Evolutionary conservation across 352 stramenopile genomes (phyloP).

Genomic region (Blastocystis sp.): DNA sequence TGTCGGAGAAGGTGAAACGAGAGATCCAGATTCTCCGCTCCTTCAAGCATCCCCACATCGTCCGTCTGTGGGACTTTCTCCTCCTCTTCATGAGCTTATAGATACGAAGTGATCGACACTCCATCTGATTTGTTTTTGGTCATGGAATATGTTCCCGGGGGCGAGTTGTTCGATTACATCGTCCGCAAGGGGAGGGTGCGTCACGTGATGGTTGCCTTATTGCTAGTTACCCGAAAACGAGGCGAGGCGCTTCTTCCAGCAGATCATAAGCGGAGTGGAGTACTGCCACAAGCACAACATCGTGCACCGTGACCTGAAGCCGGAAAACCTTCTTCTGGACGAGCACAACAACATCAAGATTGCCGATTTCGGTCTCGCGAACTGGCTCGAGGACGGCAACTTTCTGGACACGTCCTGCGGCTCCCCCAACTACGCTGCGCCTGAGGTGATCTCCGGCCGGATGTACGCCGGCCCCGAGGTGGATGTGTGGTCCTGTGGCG

Average conservation of each 20-base stretch:
- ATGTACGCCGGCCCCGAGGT: slow-evolving; percentile 96
- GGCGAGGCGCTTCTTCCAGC: slow-evolving; percentile 97
- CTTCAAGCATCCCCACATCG: slow-evolving; percentile 98
- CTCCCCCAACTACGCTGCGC: slow-evolving; percentile 97
- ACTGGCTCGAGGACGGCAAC: slow-evolving; percentile 95
- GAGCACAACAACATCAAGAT: slow-evolving; percentile 99
- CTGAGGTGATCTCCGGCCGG: slow-evolving; percentile 91
- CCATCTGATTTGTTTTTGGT: slow-evolving; percentile 93
- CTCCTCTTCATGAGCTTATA: not conserved
- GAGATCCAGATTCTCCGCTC: slow-evolving; percentile 98
- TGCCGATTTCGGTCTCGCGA: slow-evolving; percentile 97
- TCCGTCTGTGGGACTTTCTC: slow-evolving; percentile 82
- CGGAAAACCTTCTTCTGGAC: slow-evolving; percentile 93
- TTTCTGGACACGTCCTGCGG: slow-evolving; percentile 95
- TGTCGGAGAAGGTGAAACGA: slow-evolving; percentile 97
- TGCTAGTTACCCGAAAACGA: slow-evolving; percentile 89
- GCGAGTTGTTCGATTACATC: slow-evolving; percentile 97
- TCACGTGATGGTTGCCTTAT: slow-evolving; percentile 55
- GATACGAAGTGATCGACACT: slow-evolving; percentile 94
- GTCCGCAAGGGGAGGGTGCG: slow-evolving; percentile 75
- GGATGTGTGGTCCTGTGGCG: slow-evolving; percentile 97
- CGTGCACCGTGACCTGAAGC: slow-evolving; percentile 96
- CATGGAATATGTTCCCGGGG: slow-evolving; percentile 86
- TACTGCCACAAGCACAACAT: slow-evolving; percentile 99
- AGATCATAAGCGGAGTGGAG: slow-evolving; percentile 89